Evolutionary conservation across 495 filamentous ascomycete genomes (phyloP).

Genomic region (Hypoxylon perforatum): DNA sequence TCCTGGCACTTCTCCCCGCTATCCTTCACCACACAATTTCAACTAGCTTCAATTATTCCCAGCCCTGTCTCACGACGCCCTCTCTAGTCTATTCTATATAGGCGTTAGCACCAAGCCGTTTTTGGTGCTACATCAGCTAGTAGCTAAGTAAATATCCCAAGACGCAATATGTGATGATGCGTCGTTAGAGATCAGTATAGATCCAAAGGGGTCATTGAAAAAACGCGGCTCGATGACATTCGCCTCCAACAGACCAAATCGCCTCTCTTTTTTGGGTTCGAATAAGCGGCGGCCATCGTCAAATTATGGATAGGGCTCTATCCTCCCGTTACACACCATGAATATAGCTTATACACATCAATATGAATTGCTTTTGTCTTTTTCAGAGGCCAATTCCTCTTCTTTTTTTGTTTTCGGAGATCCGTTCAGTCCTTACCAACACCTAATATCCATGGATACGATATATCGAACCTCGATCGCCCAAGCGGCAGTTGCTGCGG

Average conservation of each 20-base stretch:
- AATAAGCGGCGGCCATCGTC: conserved; percentile 3
- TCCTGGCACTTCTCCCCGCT: conserved; percentile 11
- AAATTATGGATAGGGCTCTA: conserved; percentile 15
- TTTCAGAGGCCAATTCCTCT: conserved; percentile 13
- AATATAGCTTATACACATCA: conserved; percentile 23
- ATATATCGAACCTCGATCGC: conserved; percentile 31
- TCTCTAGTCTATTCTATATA: neutral
- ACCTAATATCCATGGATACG: conserved; percentile 33
- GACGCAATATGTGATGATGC: neutral
- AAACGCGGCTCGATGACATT: conserved; percentile 24
- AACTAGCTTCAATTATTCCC: conserved; percentile 18
- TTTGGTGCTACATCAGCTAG: neutral
- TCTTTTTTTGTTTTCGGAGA: conserved; percentile 5
- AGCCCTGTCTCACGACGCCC: conserved; percentile 1
- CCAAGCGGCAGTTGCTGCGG: conserved; percentile 39
- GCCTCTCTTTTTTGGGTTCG: conserved; percentile 14
- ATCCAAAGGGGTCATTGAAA: neutral
- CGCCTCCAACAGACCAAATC: conserved; percentile 10
- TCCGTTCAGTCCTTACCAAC: neutral
- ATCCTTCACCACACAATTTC: conserved; percentile 3
- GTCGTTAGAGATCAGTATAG: neutral
- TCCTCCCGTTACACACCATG: conserved; percentile 21
- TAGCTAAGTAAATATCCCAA: neutral
- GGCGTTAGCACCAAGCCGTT: neutral
- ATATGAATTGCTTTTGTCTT: conserved; percentile 33